These are phyloP conservation scores for Angomonas ambiguus DNA, from an alignment of 208 protist genomes.

Conservation along the genomic window DNA sequence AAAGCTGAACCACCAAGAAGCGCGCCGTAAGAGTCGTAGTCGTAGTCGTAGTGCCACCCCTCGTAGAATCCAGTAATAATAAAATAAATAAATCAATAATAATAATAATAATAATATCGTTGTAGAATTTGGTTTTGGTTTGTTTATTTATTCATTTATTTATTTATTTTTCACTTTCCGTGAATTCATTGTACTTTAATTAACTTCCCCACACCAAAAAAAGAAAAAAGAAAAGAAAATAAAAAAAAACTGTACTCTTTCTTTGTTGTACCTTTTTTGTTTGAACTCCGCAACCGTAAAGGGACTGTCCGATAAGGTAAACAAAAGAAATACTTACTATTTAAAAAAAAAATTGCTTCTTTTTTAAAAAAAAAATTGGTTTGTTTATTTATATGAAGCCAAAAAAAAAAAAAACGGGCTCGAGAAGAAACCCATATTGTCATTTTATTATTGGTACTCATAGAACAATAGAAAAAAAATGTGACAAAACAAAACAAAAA, in stretches of 20 bases:
- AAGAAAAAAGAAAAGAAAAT: not conserved
- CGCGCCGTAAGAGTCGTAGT: not conserved
- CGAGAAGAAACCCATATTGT: not conserved
- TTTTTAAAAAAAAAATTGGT: slow-evolving; percentile 1
- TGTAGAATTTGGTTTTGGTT: no score
- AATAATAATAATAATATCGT: not conserved
- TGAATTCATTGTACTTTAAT: no score
- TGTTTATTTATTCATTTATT: not conserved
- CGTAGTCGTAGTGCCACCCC: not conserved
- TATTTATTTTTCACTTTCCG: slow-evolving; percentile 8
- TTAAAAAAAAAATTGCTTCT: slow-evolving; percentile 14
- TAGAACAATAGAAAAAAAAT: no score
- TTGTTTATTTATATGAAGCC: not conserved
- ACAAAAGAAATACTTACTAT: not conserved
- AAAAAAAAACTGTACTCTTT: slow-evolving; percentile 15
- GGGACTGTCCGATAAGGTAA: no score
- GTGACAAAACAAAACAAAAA: no score
- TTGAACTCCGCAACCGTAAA: no score
- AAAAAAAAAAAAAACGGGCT: slow-evolving; percentile 7
- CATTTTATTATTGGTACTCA: no score
- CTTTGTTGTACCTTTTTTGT: no score
- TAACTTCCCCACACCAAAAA: not conserved
- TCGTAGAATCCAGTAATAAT: not conserved
- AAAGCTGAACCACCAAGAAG: not conserved
- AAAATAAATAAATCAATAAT: not conserved